A percentile compares a stretch with the other conserved stretches of the same genome.
Evolutionary conservation across 2,329 filamentous ascomycete species (phyloP).

Genomic region (Fusarium dlaminii): DNA sequence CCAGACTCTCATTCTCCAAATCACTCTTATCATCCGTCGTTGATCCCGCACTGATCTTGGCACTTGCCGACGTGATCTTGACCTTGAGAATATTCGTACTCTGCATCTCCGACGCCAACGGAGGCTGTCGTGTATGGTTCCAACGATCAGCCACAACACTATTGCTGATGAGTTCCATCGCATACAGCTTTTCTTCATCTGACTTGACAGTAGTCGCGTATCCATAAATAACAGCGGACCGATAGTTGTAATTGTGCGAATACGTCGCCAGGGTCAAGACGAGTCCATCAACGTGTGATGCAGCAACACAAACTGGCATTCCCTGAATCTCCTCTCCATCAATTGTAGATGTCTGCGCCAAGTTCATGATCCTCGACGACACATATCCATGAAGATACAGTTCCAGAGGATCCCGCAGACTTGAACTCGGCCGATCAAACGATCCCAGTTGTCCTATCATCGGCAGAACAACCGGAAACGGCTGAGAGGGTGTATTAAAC

Average conservation of each 20-base stretch:
- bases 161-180: slow-evolving; percentile 82
- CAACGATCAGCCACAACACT: slow-evolving; percentile 75
- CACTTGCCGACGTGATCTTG: slow-evolving; percentile 74
- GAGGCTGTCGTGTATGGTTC: slow-evolving; percentile 73
- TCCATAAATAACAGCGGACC: slow-evolving; percentile 81
- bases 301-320: slow-evolving; percentile 76
- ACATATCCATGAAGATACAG: slow-evolving; percentile 89
- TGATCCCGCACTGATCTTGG: slow-evolving; percentile 75
- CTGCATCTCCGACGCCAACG: slow-evolving; percentile 77
- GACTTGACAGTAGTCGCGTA: slow-evolving; percentile 74
- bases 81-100: slow-evolving; percentile 79
- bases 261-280: slow-evolving; percentile 82
- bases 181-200: slow-evolving; percentile 76
- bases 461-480: slow-evolving; percentile 80
- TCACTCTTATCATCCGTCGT: slow-evolving; percentile 66
- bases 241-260: slow-evolving; percentile 88
- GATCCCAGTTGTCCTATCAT: slow-evolving; percentile 89
- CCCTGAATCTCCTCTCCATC: slow-evolving; percentile 50
- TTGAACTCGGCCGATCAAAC: slow-evolving; percentile 69
- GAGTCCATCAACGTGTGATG: slow-evolving; percentile 80
- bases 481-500: slow-evolving; percentile 71
- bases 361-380: slow-evolving; percentile 79
- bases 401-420: slow-evolving; percentile 72
- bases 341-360: slow-evolving; percentile 43
- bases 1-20: slow-evolving; percentile 53